Evolutionary conservation across 495 filamentous ascomycete genomes (phyloP), one percentile per base, ranked within the genome.

Genomic region (Daldinia grandis): DNA sequence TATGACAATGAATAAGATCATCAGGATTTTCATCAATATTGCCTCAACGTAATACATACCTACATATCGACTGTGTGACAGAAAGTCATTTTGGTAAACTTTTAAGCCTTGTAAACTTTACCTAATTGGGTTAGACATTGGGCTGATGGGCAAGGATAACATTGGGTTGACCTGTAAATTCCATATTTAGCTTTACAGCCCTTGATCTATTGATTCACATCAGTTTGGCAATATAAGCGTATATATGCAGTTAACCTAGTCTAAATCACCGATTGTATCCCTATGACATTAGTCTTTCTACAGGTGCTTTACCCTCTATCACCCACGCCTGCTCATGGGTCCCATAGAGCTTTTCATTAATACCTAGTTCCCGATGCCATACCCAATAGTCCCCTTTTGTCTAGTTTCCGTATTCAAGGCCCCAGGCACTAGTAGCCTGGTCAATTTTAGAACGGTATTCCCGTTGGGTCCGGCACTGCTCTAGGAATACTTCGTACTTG

Each of bases 401-500:
- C 56, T 56, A 68, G 44, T 66, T 74, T 17, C 59, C 69, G 6
- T 56, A 60, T 59, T 19, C 58, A n/a, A 61, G 55, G 31, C 35
- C 60, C 86, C 87, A 91, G 28, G 83, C 83, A 57, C 77, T 77
- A 55, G 88, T 76, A 21, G 88, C 89, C 15, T 87, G 81, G 76
- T 95, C 88, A 25, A 95, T 83, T 72, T 84, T 85, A 74, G 82
- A 82, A 53, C 92, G 83, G 71, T 94, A 95, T 55, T 85, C 83
- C 76, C 88, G 89, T 79, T 95, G 92, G 50, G 88, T 90, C 58
- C 87, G 84, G 74, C 89, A 91, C 78, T 93, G 90, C 70, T 93
- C 90, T 50, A 94, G 78, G 80, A 95, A 94, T 15, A 93, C 87
- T 70, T 88, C 88, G 73, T 97, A 99, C 83, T 99, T 99, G 27